Base-by-base conservation (phyloP, 495 filamentous ascomycete genomes). In the Neurospora sp. region DNA sequence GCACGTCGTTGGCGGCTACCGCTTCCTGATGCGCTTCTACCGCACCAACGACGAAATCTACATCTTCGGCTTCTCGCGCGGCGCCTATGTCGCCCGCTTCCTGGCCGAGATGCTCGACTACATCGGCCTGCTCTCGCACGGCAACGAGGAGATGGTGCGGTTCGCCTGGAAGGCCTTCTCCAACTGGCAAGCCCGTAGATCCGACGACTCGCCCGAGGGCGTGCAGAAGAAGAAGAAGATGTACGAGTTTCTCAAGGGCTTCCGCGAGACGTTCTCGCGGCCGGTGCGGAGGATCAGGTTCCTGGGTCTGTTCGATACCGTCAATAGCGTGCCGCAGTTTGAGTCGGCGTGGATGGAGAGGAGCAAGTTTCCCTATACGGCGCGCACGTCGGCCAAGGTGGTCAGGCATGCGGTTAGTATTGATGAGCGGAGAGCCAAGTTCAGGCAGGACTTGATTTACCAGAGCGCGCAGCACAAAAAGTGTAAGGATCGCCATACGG, bases 111-210 rank as follows among this genome's bases (percentile, higher is more conserved):
- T 96, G 93, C 84, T 97, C 14, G 91, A 94, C 75, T 90, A 92
- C 72, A 89, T 96, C 71, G 93, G 93, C 16, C 83, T 96, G 10
- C 85, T 96, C 0, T 90, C 89, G 53, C 87, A 89, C 72, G 93
- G 93, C n/a, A 97, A 97, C 75, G 93, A 97, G 75, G 93, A 96
- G 74, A 90, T 96, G 89, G 87, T 91, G 20, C 82, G 84, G 0
- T 97, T 97, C 73, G 93, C 92, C 4, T 96, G 93, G 93, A 94
- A 94, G 81, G 93, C 93, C 0, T 97, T 96, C 74, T 87, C 90
- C 68, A 91, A 90, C 73, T 97, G 93, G 93, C 91, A 96, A 79
- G 87, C 88, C 73, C 87, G 93, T 0, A 83, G 87, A 31, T 87
- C 86, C 8, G 84, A 84, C 68, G 84, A 84, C 0, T 86, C 90